Conservation (phyloP, 176 grass and related monocot genomes). For the Aechmea fasciata region DNA sequence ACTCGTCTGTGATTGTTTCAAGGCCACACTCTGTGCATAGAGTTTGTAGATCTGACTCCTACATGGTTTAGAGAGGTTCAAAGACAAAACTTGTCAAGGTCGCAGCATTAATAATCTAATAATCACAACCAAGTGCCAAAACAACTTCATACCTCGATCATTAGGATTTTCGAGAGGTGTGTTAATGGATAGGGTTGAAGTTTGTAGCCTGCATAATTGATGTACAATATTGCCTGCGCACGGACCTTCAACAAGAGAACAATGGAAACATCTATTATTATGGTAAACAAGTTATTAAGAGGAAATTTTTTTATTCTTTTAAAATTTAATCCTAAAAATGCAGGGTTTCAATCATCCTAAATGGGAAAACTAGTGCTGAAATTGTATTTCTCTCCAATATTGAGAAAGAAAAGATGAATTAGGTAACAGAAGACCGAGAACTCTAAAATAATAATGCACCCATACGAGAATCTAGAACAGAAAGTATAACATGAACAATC, state of each 20-base stretch:
- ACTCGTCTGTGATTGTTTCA: constrained; percentile 41
- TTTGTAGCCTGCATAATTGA: constrained; percentile 76
- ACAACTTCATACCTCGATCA: constrained; percentile 55
- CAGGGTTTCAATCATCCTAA: too few relatives aligned
- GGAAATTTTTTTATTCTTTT: neutral
- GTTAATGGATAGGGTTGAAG: constrained; percentile 54
- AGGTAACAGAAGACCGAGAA: too few relatives aligned
- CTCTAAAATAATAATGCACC: neutral
- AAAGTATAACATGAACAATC: neutral
- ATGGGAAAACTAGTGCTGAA: too few relatives aligned
- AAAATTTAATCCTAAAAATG: too few relatives aligned
- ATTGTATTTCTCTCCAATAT: too few relatives aligned
- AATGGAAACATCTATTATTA: constrained; percentile 9
- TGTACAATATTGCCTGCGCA: constrained; percentile 56
- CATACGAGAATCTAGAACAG: neutral
- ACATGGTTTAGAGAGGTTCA: constrained; percentile 18
- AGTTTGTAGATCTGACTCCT: constrained; percentile 64
- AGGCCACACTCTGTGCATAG: constrained; percentile 66
- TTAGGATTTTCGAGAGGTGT: constrained; percentile 56
- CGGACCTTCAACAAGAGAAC: constrained; percentile 42
- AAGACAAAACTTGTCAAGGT: constrained; percentile 3
- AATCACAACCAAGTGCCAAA: neutral
- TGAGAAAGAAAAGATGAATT: too few relatives aligned
- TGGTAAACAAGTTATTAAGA: neutral
- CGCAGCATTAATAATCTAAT: neutral